Evolutionary conservation across 1,139 yeast genomes (phyloP).

Genomic region (Zhuliangozyma parablackwelliae): DNA sequence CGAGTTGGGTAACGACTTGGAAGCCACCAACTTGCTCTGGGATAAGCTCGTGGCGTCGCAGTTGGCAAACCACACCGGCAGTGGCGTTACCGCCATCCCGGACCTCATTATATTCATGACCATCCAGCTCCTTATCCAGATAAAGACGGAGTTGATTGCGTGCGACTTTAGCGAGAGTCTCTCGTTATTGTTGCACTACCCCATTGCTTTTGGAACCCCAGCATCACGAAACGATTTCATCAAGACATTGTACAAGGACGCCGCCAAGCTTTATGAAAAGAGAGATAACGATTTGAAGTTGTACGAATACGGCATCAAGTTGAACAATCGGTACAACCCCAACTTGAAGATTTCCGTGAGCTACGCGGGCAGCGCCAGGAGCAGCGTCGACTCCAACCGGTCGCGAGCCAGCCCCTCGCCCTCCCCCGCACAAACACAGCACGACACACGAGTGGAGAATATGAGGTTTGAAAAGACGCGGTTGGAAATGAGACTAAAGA

Average conservation of each 20-base stretch:
- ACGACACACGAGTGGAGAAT: constrained; percentile 25
- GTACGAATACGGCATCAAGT: constrained; percentile 36
- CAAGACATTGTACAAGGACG: constrained; percentile 24
- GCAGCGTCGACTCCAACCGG: constrained; percentile 11
- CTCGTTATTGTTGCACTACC: constrained; percentile 56
- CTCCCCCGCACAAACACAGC: background rate
- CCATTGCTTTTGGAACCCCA: constrained; percentile 22
- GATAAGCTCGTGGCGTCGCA: constrained; percentile 49
- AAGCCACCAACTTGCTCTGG: constrained; percentile 47
- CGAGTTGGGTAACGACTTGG: constrained; percentile 49
- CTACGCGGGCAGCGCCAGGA: constrained; percentile 17
- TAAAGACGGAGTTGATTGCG: constrained; percentile 44
- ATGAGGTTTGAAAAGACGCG: constrained; percentile 41
- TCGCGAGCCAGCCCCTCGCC: constrained; percentile 10
- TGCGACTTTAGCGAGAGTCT: constrained; percentile 64
- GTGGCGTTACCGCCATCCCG: constrained; percentile 23
- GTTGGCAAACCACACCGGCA: constrained; percentile 5
- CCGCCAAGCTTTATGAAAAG: constrained; percentile 24
- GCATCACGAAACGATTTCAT: constrained; percentile 17
- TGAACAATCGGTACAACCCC: constrained; percentile 34
- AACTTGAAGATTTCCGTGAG: constrained; percentile 32
- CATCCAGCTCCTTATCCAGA: constrained; percentile 46
- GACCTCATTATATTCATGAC: constrained; percentile 47
- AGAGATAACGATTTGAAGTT: constrained; percentile 35
- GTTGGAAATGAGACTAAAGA: constrained; percentile 42